Base-by-base conservation (phyloP, 106 monocot genomes). In the Platanthera guangdongensis region DNA sequence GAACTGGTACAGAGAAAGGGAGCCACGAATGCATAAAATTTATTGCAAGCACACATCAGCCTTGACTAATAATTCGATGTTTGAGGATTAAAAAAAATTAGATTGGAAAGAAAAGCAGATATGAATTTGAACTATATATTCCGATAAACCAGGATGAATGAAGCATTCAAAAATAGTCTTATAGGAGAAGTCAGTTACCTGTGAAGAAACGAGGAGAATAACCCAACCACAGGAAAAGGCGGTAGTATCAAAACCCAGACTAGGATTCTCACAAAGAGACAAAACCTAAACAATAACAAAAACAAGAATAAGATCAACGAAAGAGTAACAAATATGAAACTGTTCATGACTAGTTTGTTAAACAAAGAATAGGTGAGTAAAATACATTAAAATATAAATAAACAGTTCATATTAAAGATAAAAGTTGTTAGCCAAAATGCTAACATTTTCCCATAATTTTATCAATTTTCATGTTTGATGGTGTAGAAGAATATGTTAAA, bases 161-260 rank as follows among this genome's bases (percentile, higher is more conserved):
- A 65, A 65, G 10, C 30, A 65, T 30, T 65, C 52, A 53, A 30
- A 65, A 65, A 65, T 4, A 65, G 9, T 32, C 22, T 63, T 21
- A 32, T 3, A 65, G 65, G 25, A 65, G 4, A 32, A 19, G 32
- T 25, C 2, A 54, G 73, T 18, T 73, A 79, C 79, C 79, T 79
- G 72, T 59, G 72, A 79, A 18, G 57, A 25, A 70, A 86, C 80
- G 52, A 75, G 78, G 2, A 86, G 63, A 75, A 83, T 86, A 32
- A 81, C 83, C 74, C 75, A 78, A 46, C 80, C 83, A 76, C 78
- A 83, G 70, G 83, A 80, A 83, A 83, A 86, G 60, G 71, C 78
- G 48, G 57, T 69, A 14, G 77, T 54, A 71, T 83, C 82, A 86
- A 75, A 81, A 55, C 77, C 77, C 57, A 79, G 80, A 30, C 77